Conservation (phyloP, 73 alveolate species). For the Tetrahymena malaccensis region DNA sequence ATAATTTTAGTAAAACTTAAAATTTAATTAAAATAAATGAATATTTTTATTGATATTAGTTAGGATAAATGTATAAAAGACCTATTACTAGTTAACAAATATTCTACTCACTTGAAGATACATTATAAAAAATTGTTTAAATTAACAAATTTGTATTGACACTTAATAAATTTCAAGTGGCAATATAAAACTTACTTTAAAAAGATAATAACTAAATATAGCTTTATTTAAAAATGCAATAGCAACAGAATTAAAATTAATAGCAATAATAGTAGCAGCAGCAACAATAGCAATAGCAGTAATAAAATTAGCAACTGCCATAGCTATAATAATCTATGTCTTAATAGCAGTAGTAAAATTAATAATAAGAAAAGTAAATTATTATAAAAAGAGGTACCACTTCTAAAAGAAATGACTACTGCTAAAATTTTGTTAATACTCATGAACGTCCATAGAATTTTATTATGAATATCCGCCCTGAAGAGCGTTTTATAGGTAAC, state of each 20-base stretch:
- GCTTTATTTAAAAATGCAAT: neutral
- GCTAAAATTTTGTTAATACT: slow-evolving; percentile 16
- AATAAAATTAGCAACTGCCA: neutral
- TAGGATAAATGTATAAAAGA: neutral
- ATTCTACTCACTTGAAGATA: neutral
- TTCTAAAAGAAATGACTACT: slow-evolving; percentile 3
- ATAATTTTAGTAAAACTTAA: neutral
- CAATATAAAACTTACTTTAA: neutral
- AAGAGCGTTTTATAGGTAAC: slow-evolving; percentile 21
- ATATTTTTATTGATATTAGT: too few species aligned
- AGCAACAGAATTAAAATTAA: neutral
- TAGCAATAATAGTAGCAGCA: neutral
- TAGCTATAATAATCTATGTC: neutral
- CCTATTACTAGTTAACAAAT: neutral
- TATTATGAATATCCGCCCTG: slow-evolving; percentile 31
- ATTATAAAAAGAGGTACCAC: neutral
- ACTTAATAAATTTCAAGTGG: neutral
- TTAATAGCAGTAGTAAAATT: neutral
- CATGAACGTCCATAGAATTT: slow-evolving; percentile 33
- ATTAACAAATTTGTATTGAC: neutral
- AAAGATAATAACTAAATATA: too few species aligned
- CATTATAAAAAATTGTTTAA: too few species aligned
- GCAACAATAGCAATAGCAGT: neutral
- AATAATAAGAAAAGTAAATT: neutral
- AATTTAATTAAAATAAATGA: too few species aligned